These are phyloP conservation scores for Ligustrum vulgare DNA, from an alignment of 257 asterid species.

Conservation along the genomic window DNA sequence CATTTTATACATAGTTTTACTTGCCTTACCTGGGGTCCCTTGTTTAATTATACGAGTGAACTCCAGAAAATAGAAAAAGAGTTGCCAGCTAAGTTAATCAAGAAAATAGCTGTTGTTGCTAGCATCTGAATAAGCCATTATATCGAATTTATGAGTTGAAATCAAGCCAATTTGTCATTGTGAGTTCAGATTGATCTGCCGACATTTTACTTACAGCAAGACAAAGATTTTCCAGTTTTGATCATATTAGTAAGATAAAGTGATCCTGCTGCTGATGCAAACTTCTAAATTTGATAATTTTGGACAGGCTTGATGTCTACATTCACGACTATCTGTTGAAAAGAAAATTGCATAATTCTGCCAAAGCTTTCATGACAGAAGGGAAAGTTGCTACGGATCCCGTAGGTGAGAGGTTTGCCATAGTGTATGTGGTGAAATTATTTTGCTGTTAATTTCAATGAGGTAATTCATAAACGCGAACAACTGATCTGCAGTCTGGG, in stretches of 20 bases:
- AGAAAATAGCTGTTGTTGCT: neutral
- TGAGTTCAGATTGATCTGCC: conserved; percentile 2
- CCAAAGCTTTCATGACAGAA: conserved; percentile 97
- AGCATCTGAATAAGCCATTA: neutral
- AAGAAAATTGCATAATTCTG: conserved; percentile 84
- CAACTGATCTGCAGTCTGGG: neutral
- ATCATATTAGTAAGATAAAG: neutral
- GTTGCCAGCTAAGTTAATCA: neutral
- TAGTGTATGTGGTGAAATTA: neutral
- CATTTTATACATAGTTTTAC: conserved; percentile 14
- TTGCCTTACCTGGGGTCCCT: neutral
- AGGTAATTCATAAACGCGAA: neutral
- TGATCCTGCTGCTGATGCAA: conserved; percentile 17
- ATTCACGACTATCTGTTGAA: conserved; percentile 92
- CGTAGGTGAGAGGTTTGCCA: conserved; percentile 60
- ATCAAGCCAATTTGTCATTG: conserved; percentile 11
- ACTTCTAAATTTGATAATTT: neutral
- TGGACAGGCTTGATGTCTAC: conserved; percentile 96
- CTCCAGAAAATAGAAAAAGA: neutral
- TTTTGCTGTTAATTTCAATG: neutral
- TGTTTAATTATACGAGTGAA: conserved; percentile 1
- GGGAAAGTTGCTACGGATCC: conserved; percentile 99
- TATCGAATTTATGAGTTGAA: neutral
- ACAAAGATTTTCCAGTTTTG: neutral
- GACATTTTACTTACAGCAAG: conserved; percentile 5